Evolutionary conservation across 345 rosid species (phyloP).

Genomic region (Eucalyptus polybractea): DNA sequence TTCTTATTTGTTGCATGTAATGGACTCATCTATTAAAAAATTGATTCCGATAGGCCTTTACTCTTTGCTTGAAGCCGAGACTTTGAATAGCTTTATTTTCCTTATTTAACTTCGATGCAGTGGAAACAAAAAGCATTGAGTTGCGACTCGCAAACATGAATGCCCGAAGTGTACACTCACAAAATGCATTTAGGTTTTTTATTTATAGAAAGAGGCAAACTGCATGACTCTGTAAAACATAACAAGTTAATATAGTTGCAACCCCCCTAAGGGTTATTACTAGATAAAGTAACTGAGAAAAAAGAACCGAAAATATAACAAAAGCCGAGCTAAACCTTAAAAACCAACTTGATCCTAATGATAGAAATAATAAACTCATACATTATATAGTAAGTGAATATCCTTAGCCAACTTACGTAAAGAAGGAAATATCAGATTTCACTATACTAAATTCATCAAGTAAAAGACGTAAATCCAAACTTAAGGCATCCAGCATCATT

Average conservation of each 20-base stretch:
- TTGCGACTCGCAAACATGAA: background rate
- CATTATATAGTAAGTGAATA: no score
- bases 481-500: no score
- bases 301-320: no score
- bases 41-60: accelerated
- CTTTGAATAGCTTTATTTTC: background rate
- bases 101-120: background rate
- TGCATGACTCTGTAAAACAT: background rate
- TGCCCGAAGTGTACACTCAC: background rate
- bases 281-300: no score
- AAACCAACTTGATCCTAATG: no score
- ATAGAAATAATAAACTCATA: no score
- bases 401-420: no score
- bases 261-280: background rate
- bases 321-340: no score
- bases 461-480: no score
- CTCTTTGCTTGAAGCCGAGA: background rate
- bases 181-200: background rate
- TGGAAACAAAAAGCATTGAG: no score
- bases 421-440: no score
- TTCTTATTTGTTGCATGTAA: background rate
- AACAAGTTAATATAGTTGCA: background rate
- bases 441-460: no score
- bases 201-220: background rate
- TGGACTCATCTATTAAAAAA: background rate